Evolutionary conservation across 1,139 yeast genomes (phyloP), one percentile per base, ranked within the genome.

Genomic region (Citeromyces siamensis): DNA sequence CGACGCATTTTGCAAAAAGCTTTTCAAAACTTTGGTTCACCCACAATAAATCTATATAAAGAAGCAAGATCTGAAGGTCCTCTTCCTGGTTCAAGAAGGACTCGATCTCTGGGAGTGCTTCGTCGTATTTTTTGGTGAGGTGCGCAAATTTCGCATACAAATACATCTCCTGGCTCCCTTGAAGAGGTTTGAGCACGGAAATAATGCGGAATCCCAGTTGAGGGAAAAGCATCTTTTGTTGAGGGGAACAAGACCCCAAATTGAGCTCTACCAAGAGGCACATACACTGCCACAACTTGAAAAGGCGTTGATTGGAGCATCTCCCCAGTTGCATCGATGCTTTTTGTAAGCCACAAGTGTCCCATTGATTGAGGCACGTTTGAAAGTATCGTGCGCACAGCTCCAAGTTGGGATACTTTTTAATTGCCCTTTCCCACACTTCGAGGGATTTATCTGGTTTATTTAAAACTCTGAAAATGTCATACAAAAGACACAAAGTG

Each of bases 21-120:
- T 44, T 44, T 1, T 53, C 52, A 71, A 71, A 76, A n/a, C 57
- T 46, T 38, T 23, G 32, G 14, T 17, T 16, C 2, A 16, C 22
- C n/a, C 17, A 20, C 6, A 55, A 35, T 14, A 54, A 47, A 7
- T 60, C 53, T 40, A 80, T 53, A 0, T 66, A 53, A 0, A 69
- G 64, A 14, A 78, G 55, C 40, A 71, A 71, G 35, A 79, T 58
- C 36, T 77, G 83, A 40, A 82, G 59, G 45, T 77, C 75, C 40
- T 59, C 64, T 45, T 68, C 64, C 18, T 61, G 60, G 35, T 55
- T 48, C 19, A 64, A 46, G 33, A 60, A 60, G 4, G 49, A 47
- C 3, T 55, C 47, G 35, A 68, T 52, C 16, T 48, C 50, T 2
- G 50, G 44, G 7, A 58, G 51, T 9, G 68, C 56, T 17, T 57